These are phyloP conservation scores for Pseudoperonospora humuli DNA, from an alignment of 352 stramenopile species.

Conservation along the genomic window DNA sequence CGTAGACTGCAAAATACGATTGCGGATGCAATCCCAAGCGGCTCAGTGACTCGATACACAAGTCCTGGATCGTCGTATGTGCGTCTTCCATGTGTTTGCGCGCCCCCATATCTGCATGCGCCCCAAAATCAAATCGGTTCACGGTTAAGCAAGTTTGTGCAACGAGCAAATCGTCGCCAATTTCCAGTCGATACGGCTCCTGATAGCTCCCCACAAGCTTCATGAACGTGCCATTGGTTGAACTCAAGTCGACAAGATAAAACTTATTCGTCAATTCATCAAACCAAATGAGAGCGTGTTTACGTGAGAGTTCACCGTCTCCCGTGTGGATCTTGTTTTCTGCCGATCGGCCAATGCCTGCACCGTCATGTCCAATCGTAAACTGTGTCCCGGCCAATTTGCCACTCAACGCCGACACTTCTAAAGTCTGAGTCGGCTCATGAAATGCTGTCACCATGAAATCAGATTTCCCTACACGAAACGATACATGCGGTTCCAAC, in stretches of 20 bases:
- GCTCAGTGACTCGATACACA: slow-evolving; percentile 55
- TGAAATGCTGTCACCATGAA: slow-evolving; percentile 60
- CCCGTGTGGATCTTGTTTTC: slow-evolving; percentile 91
- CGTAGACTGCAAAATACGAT: slow-evolving; percentile 94
- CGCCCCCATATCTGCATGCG: slow-evolving; percentile 90
- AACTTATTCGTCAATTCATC: slow-evolving; percentile 68
- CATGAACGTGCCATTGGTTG: slow-evolving; percentile 94
- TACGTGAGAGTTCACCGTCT: slow-evolving; percentile 92
- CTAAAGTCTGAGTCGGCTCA: slow-evolving; percentile 41
- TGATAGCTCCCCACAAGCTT: slow-evolving; percentile 90
- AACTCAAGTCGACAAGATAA: slow-evolving; percentile 81
- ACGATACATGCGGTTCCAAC: slow-evolving; percentile 45
- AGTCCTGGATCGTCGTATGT: slow-evolving; percentile 91
- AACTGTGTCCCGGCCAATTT: slow-evolving; percentile 67
- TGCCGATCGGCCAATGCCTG: slow-evolving; percentile 73
- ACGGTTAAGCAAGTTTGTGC: slow-evolving; percentile 94
- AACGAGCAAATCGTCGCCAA: slow-evolving; percentile 94
- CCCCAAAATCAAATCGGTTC: slow-evolving; percentile 95
- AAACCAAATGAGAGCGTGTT: slow-evolving; percentile 92
- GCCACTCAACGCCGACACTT: slow-evolving; percentile 48
- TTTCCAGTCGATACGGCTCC: slow-evolving; percentile 87
- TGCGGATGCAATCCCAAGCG: slow-evolving; percentile 63
- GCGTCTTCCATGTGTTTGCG: slow-evolving; percentile 95
- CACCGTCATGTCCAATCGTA: slow-evolving; percentile 81
- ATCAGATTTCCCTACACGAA: slow-evolving; percentile 77